Conservation (phyloP, 2,329 filamentous ascomycete species). For the Monilinia vaccinii-corymbosi region DNA sequence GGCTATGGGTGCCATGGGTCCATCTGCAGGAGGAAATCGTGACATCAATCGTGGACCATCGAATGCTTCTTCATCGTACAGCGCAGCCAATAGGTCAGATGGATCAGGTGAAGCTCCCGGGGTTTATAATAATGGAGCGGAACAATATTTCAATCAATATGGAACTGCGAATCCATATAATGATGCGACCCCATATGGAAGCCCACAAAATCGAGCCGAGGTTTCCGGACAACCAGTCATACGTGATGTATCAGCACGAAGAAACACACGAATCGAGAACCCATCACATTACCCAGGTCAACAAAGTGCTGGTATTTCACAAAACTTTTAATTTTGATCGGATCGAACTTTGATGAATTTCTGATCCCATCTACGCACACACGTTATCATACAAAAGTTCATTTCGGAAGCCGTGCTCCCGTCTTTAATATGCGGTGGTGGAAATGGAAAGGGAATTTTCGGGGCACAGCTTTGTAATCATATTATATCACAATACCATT, state of each 20-base stretch:
- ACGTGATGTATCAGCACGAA: constrained; percentile 80
- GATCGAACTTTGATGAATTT: neutral
- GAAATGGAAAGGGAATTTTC: constrained; percentile 9
- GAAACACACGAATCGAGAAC: constrained; percentile 92
- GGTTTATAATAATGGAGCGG: constrained; percentile 40
- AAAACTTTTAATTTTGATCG: constrained; percentile 66
- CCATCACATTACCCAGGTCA: constrained; percentile 73
- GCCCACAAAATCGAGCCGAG: constrained; percentile 34
- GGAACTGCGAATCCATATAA: constrained; percentile 47
- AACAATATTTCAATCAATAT: constrained; percentile 43
- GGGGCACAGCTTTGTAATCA: constrained; percentile 19
- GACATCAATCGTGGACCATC: constrained; percentile 84
- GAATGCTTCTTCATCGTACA: constrained; percentile 95
- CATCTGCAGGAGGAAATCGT: constrained; percentile 56
- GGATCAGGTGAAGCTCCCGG: constrained; percentile 44
- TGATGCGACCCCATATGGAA: constrained; percentile 33
- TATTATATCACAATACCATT: constrained; percentile 22
- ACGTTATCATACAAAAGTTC: constrained; percentile 14
- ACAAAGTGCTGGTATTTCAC: constrained; percentile 88
- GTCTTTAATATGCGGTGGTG: constrained; percentile 3
- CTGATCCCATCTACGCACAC: constrained; percentile 1
- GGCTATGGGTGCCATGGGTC: constrained; percentile 74
- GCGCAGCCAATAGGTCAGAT: constrained; percentile 67
- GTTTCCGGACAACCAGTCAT: constrained; percentile 66
- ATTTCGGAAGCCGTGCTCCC: constrained; percentile 9